Base-by-base conservation (phyloP, 768 basidiomycete species). In the Tulasnella sp. region DNA sequence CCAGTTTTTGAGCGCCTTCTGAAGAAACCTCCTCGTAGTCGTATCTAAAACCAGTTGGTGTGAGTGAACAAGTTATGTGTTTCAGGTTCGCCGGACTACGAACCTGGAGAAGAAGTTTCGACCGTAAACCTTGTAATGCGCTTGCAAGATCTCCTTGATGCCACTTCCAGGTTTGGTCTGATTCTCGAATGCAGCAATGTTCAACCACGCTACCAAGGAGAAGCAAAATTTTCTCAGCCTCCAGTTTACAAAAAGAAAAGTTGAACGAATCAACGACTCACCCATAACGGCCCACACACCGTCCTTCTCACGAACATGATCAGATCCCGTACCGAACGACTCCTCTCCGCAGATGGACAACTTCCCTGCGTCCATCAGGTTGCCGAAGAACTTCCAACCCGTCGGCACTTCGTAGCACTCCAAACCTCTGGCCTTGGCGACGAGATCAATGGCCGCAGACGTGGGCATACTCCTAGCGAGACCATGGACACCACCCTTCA, bases 301-400 rank as follows among this genome's bases (percentile, higher is more conserved):
- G 66, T 99, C 96, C 78, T 99, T 99, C 77, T 99, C 96, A 62
- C 96, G 88, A 66, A 99, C 94, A 72, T 99, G 96, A 73, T 99
- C 96, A 12, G 94, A 98, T n/a, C 96, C 96, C 7, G 96, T 99
- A 59, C 96, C 96, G 71, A 99, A 99, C 2, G 91, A 93, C 74
- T 99, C 96, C 70, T 99, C 96, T 59, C 96, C 96, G 67, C 96
- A 99, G 69, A 99, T 98, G 51, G 94, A 97, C 51, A 99, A 80
- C 45, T 91, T 80, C 0, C 93, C 94, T 19, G 96, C 96, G 70
- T 99, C 96, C 96, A 99, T 99, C 66, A 99, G 76, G 73, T 98
- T 99, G 49, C 96, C 96, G 69, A 99, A 99, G 81, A 99, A 99
- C 73, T 99, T 99, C 92, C 92, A 97, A 63, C 94, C 93, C 21